These are phyloP conservation scores for Dictyostelium brefeldianum DNA, from an alignment of 78 protist species.

Conservation along the genomic window DNA sequence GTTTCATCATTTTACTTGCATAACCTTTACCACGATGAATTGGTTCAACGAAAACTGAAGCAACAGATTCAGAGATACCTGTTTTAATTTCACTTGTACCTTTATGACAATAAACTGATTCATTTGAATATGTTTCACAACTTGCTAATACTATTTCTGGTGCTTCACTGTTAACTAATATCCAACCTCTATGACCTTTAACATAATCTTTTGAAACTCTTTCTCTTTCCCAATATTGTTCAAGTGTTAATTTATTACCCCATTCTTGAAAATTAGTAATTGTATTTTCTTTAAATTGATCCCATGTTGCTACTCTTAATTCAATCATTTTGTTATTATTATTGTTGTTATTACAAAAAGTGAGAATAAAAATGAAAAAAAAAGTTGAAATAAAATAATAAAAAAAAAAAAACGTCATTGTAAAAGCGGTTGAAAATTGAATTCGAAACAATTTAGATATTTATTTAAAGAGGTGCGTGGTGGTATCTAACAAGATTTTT, in stretches of 20 bases:
- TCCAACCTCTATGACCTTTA: slow-evolving; percentile 42
- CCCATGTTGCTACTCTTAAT: slow-evolving; percentile 49
- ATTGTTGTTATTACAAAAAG: too few relatives aligned
- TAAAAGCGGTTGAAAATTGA: too few relatives aligned
- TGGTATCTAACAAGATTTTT: too few relatives aligned
- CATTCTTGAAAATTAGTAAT: slow-evolving; percentile 28
- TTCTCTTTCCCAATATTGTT: slow-evolving; percentile 47
- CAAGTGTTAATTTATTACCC: slow-evolving; percentile 31
- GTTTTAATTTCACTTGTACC: background rate
- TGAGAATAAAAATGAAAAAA: too few relatives aligned
- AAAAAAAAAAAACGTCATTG: too few relatives aligned
- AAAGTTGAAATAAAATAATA: too few relatives aligned
- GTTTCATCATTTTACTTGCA: slow-evolving; percentile 32
- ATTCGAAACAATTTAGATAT: too few relatives aligned
- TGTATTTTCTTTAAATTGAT: slow-evolving; percentile 29
- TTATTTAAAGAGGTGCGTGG: too few relatives aligned
- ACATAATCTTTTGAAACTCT: slow-evolving; percentile 23
- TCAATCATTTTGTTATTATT: background rate
- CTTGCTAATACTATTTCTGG: slow-evolving; percentile 20
- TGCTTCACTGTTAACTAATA: background rate
- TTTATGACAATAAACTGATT: slow-evolving; percentile 17
- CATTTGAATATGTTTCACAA: slow-evolving; percentile 56
- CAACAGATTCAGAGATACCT: slow-evolving; percentile 47
- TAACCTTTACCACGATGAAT: slow-evolving; percentile 46
- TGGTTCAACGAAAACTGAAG: slow-evolving; percentile 50